A percentile compares a stretch with the other conserved stretches of the same genome.
These are phyloP conservation scores for Theileria equi DNA, from an alignment of 169 alveolate genomes.

Conservation along the genomic window DNA sequence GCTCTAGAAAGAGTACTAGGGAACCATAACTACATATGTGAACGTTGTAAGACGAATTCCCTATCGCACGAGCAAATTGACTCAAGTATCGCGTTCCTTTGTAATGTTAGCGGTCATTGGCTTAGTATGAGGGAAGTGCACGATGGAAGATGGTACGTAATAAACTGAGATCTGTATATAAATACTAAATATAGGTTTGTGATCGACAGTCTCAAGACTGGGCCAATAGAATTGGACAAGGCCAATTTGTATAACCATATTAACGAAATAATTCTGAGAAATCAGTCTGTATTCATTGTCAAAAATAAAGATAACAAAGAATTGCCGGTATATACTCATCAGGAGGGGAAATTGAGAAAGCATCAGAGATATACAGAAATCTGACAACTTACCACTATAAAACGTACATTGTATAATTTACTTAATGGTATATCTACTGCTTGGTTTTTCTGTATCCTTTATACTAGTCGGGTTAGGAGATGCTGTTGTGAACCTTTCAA, in stretches of 20 bases:
- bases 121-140: conserved; percentile 1
- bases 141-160: conserved; percentile 1
- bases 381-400: conserved; percentile 16
- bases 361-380: conserved; percentile 40
- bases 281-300: conserved; percentile 14
- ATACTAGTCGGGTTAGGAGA: too few relatives aligned
- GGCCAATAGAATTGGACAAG: not conserved
- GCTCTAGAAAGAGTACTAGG: conserved; percentile 22
- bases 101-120: conserved; percentile 6
- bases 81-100: conserved; percentile 5
- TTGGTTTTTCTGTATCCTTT: too few relatives aligned
- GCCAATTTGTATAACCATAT: not conserved
- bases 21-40: not conserved
- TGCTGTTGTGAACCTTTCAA: too few relatives aligned
- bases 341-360: conserved; percentile 20
- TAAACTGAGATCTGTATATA: not conserved
- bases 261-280: not conserved
- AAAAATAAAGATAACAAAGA: not conserved
- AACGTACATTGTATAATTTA: too few relatives aligned
- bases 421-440: too few relatives aligned
- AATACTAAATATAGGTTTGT: conserved; percentile 6
- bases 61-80: not conserved
- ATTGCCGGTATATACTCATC: conserved; percentile 5
- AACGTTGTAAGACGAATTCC: not conserved
- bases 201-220: conserved; percentile 21